Base-by-base conservation (phyloP, 106 monocot species). In the Xerophyta viscosa region DNA sequence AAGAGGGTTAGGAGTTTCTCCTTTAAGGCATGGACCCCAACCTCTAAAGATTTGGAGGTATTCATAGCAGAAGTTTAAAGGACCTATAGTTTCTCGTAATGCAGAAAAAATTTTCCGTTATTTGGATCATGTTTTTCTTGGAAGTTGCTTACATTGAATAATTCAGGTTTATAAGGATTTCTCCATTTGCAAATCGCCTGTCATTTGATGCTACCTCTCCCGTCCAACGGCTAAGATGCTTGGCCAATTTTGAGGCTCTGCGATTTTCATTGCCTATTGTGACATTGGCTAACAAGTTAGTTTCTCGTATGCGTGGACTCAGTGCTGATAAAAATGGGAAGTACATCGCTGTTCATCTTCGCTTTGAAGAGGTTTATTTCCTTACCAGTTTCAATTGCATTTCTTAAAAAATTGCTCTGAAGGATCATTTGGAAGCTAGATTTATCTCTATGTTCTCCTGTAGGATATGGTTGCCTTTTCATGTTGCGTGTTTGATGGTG, bases 391-490 rank as follows among this genome's bases (percentile, higher is more conserved):
- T 52, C 19, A 21, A 11, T 17, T 43, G 17, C 52, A 20, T 8
- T 27, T 43, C 7, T 30, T 37, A 8, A 21, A 39, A 37, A 2
- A 20, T 21, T 30, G 50, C 22, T 37, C 37, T 54, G 9, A 46
- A 23, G 31, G 27, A 52, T 26, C 3, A 46, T 15, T 31, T 21
- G 14, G 21, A 1, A 17, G 43, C 19, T 39, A 6, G 14, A 42
- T 69, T 56, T 6, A 13, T 13, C 28, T 43, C 66, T 41, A 31
- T 42, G 27, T 25, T 54, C 25, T 9, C 20, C 11, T 68, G 2
- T 57, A 99, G 98, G 98, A 99, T 82, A 99, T 99, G 98, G 98
- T 99, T 71, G 98, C 98, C 10, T 99, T 99, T 65, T 99, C 98
- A 12, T 99, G 98, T 64, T 99, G 98, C 63, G 56, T 82, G 43